Conservation (phyloP, 2,329 filamentous ascomycete genomes). For the Hypoxylon sp. region DNA sequence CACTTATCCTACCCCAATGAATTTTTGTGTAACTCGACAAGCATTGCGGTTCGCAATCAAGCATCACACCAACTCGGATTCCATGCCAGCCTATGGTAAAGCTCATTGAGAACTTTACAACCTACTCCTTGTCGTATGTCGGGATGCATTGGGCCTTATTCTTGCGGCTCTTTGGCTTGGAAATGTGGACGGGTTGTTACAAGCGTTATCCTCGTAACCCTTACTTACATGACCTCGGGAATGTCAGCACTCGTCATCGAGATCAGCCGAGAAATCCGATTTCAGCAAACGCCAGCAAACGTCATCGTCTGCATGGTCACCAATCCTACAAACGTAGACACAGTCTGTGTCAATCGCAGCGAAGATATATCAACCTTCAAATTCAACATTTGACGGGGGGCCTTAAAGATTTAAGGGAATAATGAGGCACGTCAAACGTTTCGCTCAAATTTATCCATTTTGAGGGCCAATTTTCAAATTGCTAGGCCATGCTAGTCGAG, state of each 20-base stretch:
- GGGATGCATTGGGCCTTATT: constrained; percentile 1
- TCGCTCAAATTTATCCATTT: background rate
- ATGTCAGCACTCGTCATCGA: constrained; percentile 11
- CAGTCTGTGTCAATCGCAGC: background rate
- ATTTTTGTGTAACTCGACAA: background rate
- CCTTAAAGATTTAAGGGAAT: background rate
- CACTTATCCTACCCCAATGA: background rate
- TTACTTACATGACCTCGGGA: constrained; percentile 1
- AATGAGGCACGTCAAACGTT: background rate
- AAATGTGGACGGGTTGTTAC: background rate
- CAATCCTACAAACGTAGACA: background rate
- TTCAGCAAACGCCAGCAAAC: constrained; percentile 1
- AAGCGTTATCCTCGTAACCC: constrained; percentile 6
- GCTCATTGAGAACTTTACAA: background rate
- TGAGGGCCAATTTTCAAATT: background rate
- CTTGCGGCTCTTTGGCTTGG: constrained; percentile 16
- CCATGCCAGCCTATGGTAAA: background rate
- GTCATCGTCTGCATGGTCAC: background rate
- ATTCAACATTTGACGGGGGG: background rate
- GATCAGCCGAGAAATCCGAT: constrained; percentile 4
- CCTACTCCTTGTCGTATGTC: background rate
- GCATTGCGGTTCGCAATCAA: background rate
- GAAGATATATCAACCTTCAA: background rate
- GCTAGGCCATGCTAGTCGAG: constrained; percentile 17
- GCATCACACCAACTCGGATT: background rate